Evolutionary conservation across 75 land plant species (phyloP).

Genomic region (Larix kaempferi): DNA sequence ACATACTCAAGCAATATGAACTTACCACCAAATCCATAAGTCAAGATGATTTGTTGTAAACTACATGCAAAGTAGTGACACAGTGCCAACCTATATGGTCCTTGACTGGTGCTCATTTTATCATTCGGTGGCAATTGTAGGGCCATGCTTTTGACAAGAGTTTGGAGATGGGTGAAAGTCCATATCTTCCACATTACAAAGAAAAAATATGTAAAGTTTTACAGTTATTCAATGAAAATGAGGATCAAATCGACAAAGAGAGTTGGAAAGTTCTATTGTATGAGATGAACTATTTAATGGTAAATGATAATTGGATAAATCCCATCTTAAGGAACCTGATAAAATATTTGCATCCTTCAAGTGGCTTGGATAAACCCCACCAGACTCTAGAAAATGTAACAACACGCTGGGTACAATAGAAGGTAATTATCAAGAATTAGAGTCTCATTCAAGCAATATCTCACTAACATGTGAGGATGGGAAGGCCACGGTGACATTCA

Average conservation of each 20-base stretch:
- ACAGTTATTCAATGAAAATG: slow-evolving; percentile 25
- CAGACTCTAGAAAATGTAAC: neutral
- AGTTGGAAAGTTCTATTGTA: slow-evolving; percentile 22
- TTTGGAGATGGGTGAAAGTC: slow-evolving; percentile 55
- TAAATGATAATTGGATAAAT: slow-evolving; percentile 18
- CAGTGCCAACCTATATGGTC: neutral
- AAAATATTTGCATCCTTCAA: slow-evolving; percentile 28
- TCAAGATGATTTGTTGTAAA: neutral
- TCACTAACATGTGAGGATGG: neutral
- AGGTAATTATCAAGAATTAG: neutral
- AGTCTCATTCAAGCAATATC: neutral
- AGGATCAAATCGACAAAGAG: slow-evolving; percentile 18
- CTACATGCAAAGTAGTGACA: neutral
- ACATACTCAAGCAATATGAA: too few species aligned
- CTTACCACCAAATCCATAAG: neutral
- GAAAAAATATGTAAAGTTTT: slow-evolving; percentile 54
- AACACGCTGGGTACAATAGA: neutral
- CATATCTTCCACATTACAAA: slow-evolving; percentile 35
- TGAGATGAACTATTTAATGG: slow-evolving; percentile 4
- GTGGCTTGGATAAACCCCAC: slow-evolving; percentile 6
- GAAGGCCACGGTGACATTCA: neutral
- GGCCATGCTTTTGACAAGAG: slow-evolving; percentile 65
- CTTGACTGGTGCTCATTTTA: neutral
- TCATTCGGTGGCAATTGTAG: slow-evolving; percentile 35
- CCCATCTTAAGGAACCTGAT: slow-evolving; percentile 24